These are phyloP conservation scores for Adiantum capillusveneris DNA, from an alignment of 75 land plant genomes.

Conservation along the genomic window DNA sequence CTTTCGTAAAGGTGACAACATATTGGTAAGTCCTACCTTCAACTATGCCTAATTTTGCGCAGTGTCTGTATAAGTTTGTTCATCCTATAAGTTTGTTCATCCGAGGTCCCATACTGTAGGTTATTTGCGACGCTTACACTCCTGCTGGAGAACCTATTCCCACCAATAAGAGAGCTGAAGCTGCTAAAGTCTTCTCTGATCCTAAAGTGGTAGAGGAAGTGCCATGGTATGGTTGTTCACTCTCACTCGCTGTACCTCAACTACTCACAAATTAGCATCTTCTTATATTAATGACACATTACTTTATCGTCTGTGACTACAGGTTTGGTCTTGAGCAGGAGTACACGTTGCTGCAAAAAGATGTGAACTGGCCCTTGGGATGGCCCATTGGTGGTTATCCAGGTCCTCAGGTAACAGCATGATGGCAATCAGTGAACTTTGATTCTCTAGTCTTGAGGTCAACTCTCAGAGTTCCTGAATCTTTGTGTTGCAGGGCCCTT, in stretches of 20 bases:
- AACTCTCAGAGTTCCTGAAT: too few species aligned
- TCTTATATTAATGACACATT: too few species aligned
- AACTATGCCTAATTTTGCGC: background rate
- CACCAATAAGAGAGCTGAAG: slow-evolving; percentile 82
- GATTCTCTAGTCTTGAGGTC: too few species aligned
- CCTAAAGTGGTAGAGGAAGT: slow-evolving; percentile 60
- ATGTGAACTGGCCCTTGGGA: slow-evolving; percentile 78
- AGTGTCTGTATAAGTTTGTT: too few species aligned
- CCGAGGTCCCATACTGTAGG: slow-evolving; percentile 23
- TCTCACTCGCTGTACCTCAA: background rate
- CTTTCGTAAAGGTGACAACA: slow-evolving; percentile 89
- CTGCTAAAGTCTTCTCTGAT: slow-evolving; percentile 72
- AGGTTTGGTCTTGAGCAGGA: slow-evolving; percentile 93
- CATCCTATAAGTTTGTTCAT: background rate
- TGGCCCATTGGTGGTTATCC: slow-evolving; percentile 83
- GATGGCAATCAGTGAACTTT: too few species aligned
- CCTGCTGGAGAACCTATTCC: slow-evolving; percentile 91
- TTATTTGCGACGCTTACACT: slow-evolving; percentile 82
- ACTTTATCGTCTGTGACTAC: too few species aligned
- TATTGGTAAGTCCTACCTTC: slow-evolving; percentile 41
- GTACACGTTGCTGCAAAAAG: slow-evolving; percentile 77
- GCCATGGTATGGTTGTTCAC: slow-evolving; percentile 49
- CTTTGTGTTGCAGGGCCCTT: slow-evolving; percentile 43
- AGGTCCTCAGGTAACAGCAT: slow-evolving; percentile 48
- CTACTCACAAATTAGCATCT: too few species aligned